Percentiles rank a stretch among this genome's conserved stretches.
Evolutionary conservation across 768 basidiomycete genomes (phyloP).

Genomic region (Ephemerocybe angulata): DNA sequence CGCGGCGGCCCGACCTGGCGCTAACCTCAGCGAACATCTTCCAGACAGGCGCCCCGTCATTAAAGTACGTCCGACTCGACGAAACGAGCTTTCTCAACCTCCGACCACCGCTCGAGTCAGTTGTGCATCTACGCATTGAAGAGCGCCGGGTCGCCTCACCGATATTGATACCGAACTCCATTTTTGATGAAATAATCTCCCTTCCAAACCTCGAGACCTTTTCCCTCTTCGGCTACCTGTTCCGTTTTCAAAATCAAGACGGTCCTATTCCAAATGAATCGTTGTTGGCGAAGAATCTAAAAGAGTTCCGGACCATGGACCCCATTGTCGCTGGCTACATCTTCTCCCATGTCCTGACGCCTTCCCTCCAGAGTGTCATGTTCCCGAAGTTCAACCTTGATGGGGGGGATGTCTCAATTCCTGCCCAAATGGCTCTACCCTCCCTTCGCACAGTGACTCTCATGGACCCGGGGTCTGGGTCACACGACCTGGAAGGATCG

Average conservation of each 20-base stretch:
- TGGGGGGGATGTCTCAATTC: too few relatives aligned
- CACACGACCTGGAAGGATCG: too few relatives aligned
- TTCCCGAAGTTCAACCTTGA: too few relatives aligned
- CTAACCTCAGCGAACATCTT: constrained; percentile 5
- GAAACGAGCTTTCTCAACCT: neutral
- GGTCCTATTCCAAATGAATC: too few relatives aligned
- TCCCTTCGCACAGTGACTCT: too few relatives aligned
- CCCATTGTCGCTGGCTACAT: constrained; percentile 4
- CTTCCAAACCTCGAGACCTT: constrained; percentile 14
- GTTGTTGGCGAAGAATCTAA: constrained; percentile 13
- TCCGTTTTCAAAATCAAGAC: too few relatives aligned
- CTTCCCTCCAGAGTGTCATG: constrained; percentile 18
- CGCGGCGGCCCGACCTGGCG: neutral
- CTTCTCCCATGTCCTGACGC: constrained; percentile 13
- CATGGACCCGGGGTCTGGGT: too few relatives aligned
- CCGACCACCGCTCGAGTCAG: constrained; percentile 15
- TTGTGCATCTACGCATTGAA: constrained; percentile 19
- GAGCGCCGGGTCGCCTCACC: neutral
- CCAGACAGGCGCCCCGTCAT: constrained; percentile 16
- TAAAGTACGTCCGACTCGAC: constrained; percentile 15
- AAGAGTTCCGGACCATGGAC: constrained; percentile 13
- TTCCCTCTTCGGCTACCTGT: too few relatives aligned
- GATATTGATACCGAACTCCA: neutral
- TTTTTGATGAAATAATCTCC: constrained; percentile 11
- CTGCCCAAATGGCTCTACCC: too few relatives aligned